These are phyloP conservation scores for Hypomontagnella monticulosa DNA, from an alignment of 495 filamentous ascomycete genomes.

Conservation along the genomic window DNA sequence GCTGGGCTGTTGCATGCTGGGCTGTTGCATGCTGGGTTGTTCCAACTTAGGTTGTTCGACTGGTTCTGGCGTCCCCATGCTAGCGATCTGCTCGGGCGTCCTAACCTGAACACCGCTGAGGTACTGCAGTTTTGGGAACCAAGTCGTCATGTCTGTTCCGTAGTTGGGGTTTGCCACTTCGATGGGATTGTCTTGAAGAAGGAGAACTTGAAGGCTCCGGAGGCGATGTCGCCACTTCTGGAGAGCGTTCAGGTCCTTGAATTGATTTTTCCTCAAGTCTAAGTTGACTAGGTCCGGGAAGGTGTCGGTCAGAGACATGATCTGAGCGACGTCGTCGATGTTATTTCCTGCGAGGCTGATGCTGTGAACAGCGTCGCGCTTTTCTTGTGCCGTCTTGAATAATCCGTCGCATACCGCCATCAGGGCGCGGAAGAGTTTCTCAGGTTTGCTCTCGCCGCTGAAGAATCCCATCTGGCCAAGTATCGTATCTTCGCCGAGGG, in stretches of 20 bases:
- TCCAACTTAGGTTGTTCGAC: too few species aligned
- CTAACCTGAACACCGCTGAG: conserved; percentile 78
- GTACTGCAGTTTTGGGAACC: conserved; percentile 80
- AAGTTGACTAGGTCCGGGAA: conserved; percentile 86
- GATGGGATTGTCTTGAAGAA: conserved; percentile 80
- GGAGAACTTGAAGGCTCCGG: conserved; percentile 76
- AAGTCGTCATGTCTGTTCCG: conserved; percentile 74
- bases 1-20: conserved; percentile 58
- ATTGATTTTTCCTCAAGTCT: conserved; percentile 82
- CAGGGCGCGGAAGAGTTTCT: conserved; percentile 89
- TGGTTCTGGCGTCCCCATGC: conserved; percentile 44
- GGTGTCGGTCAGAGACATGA: conserved; percentile 75
- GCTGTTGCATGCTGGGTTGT: too few species aligned
- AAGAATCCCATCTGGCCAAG: conserved; percentile 80
- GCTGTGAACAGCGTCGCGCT: conserved; percentile 76
- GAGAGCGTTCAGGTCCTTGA: conserved; percentile 76
- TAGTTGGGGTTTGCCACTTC: conserved; percentile 67
- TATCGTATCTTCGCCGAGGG: conserved; percentile 72
- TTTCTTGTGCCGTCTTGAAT: conserved; percentile 71
- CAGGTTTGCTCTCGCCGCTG: conserved; percentile 70
- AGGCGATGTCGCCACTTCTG: conserved; percentile 80
- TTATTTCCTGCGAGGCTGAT: conserved; percentile 81
- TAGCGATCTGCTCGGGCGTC: conserved; percentile 71
- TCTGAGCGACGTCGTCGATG: conserved; percentile 71
- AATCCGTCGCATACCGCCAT: conserved; percentile 81